Percentiles rank a stretch among this genome's conserved stretches.
Conservation (phyloP, 768 basidiomycete species). For the Hysterangium stoloniferum region DNA sequence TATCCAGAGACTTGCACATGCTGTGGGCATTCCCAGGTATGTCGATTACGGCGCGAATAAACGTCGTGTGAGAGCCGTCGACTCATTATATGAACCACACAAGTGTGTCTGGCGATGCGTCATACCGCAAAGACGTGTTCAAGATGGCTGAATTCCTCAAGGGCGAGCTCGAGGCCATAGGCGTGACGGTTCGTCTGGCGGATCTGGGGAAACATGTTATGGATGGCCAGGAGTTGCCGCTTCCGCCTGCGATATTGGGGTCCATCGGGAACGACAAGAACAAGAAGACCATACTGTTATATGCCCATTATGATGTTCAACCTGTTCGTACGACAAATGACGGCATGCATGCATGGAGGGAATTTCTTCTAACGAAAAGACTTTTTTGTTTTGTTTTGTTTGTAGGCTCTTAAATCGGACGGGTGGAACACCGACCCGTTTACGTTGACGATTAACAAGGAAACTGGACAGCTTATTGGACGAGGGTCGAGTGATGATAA, state of each 20-base stretch:
- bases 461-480: slow-evolving; percentile 61
- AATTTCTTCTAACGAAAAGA: neutral
- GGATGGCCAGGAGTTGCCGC: slow-evolving; percentile 60
- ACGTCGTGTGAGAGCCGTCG: slow-evolving; percentile 15
- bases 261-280: slow-evolving; percentile 65
- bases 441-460: slow-evolving; percentile 47
- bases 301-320: slow-evolving; percentile 95
- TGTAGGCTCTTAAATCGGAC: slow-evolving; percentile 42
- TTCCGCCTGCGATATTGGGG: slow-evolving; percentile 83
- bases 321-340: slow-evolving; percentile 45
- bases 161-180: slow-evolving; percentile 62
- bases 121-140: slow-evolving; percentile 67
- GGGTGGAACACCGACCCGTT: slow-evolving; percentile 91
- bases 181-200: slow-evolving; percentile 65
- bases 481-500: slow-evolving; percentile 90
- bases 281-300: slow-evolving; percentile 91
- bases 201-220: slow-evolving; percentile 72
- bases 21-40: slow-evolving; percentile 78
- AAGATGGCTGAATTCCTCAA: slow-evolving; percentile 84
- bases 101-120: slow-evolving; percentile 66
- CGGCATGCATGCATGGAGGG: neutral
- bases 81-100: neutral
- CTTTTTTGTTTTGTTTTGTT: neutral
- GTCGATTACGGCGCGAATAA: slow-evolving; percentile 7
- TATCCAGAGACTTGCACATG: slow-evolving; percentile 69